Evolutionary conservation across 2,329 filamentous ascomycete genomes (phyloP).

Genomic region (Fusarium sp.): DNA sequence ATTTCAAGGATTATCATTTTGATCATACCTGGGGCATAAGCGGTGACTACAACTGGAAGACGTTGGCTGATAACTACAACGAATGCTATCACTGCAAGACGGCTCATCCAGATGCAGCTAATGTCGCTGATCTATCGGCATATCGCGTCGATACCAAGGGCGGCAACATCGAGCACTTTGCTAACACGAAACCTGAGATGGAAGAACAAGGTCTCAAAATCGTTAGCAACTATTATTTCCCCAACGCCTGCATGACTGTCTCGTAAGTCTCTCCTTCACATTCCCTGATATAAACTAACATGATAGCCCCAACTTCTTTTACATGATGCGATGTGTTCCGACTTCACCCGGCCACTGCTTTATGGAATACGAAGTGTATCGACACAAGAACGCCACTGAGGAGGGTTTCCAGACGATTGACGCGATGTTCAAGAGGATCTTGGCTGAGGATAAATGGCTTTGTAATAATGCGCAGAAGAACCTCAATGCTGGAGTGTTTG

Average conservation of each 20-base stretch:
- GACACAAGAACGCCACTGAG: constrained; percentile 10
- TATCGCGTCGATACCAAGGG: constrained; percentile 19
- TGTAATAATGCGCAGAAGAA: constrained; percentile 5
- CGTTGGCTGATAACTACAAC: constrained; percentile 49
- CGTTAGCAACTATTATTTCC: constrained; percentile 31
- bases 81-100: constrained; percentile 30
- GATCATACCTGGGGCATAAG: constrained; percentile 65
- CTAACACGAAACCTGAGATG: background rate
- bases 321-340: constrained; percentile 11
- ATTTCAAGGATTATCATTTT: constrained; percentile 62
- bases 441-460: constrained; percentile 14
- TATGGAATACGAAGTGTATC: constrained; percentile 23
- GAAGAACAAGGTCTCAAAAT: constrained; percentile 12
- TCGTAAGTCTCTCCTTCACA: background rate
- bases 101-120: constrained; percentile 1
- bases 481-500: background rate
- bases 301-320: constrained; percentile 25
- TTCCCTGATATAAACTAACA: constrained; percentile 54
- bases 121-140: background rate
- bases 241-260: constrained; percentile 26
- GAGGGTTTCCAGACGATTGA: background rate
- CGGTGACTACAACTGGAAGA: constrained; percentile 67
- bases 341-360: background rate
- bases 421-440: constrained; percentile 3
- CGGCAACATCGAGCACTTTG: constrained; percentile 27